Percentiles rank a stretch among this genome's conserved stretches.
These are phyloP conservation scores for Gossypium anomalum DNA, from an alignment of 345 rosid species.

Conservation along the genomic window DNA sequence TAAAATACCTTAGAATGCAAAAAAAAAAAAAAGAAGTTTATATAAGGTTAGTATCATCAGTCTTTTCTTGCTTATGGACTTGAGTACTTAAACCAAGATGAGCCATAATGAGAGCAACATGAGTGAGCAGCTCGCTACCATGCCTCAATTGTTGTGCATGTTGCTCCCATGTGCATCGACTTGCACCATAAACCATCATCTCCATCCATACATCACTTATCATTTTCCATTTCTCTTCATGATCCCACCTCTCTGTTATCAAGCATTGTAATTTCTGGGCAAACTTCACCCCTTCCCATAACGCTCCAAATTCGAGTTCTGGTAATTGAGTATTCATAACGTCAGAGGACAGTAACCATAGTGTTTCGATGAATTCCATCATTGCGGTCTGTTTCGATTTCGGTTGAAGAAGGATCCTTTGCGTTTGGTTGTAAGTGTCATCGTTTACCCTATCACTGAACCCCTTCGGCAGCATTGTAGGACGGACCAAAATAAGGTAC, in stretches of 20 bases:
- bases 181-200: slow-evolving; percentile 14
- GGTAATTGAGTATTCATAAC: no score
- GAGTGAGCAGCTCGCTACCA: slow-evolving; percentile 22
- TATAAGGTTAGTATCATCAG: no score
- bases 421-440: background rate
- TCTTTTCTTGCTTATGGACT: background rate
- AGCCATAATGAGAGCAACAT: slow-evolving; percentile 17
- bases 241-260: background rate
- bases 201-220: slow-evolving; percentile 21
- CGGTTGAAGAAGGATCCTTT: background rate
- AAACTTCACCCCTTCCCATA: background rate
- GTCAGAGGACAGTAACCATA: background rate
- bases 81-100: slow-evolving; percentile 9
- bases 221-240: slow-evolving; percentile 17
- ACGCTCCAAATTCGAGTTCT: background rate
- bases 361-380: background rate
- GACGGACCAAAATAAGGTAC: background rate
- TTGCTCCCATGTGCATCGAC: slow-evolving; percentile 3
- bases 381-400: background rate
- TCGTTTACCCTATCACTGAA: background rate
- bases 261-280: background rate
- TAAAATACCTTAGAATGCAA: no score
- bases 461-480: background rate
- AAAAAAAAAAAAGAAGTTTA: background rate
- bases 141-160: slow-evolving; percentile 8